phyloP scores from a whole-genome alignment of 225 moss, liverwort and hornwort species.

The Polytrichum formosum region DNA sequence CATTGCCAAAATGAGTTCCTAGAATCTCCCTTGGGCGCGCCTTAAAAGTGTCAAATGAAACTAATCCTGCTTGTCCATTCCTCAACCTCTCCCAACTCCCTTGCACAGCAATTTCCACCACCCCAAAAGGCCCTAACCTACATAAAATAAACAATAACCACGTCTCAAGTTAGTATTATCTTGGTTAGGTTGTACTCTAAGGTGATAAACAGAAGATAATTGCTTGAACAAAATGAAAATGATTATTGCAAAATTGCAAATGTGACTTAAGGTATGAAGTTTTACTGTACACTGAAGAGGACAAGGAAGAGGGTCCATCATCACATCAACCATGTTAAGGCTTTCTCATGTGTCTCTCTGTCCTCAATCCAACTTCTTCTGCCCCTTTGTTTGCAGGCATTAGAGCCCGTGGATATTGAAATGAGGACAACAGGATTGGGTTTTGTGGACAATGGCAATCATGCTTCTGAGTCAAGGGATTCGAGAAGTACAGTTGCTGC shows the following conservation, averaged over 20 bases:
- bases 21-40: constrained; percentile 71
- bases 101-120: constrained; percentile 73
- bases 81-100: constrained; percentile 87
- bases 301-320: no score
- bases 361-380: no score
- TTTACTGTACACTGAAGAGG: no score
- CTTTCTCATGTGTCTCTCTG: neutral
- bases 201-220: no score
- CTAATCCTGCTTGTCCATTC: constrained; percentile 69
- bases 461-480: constrained; percentile 22
- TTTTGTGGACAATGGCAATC: constrained; percentile 40
- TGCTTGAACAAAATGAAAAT: no score
- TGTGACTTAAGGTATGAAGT: no score
- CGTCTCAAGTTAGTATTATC: neutral
- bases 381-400: constrained; percentile 27
- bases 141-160: constrained; percentile 3
- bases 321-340: no score
- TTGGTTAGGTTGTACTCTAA: no score
- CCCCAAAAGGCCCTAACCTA: constrained; percentile 88
- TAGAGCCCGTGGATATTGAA: constrained; percentile 30
- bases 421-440: constrained; percentile 57
- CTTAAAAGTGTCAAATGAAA: constrained; percentile 74
- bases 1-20: constrained; percentile 61
- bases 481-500: constrained; percentile 32
- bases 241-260: no score